Evolutionary conservation across 164 flowering plant genomes (phyloP).

Genomic region (Santalum album): DNA sequence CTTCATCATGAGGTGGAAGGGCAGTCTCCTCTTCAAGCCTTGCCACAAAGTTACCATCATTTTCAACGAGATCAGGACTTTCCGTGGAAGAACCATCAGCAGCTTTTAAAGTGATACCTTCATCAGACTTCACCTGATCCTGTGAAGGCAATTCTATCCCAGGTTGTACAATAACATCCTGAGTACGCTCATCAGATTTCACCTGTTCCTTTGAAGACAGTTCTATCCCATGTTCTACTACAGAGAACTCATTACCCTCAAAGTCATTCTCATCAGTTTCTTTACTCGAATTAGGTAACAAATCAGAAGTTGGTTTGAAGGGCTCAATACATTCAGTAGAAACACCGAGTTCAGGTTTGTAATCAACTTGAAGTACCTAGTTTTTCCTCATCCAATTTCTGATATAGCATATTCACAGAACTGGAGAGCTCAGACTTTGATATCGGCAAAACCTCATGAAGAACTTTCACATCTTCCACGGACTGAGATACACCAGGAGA

Average conservation of each 20-base stretch:
- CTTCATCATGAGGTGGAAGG: not conserved
- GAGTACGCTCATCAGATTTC: slow-evolving; percentile 18
- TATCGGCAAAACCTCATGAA: slow-evolving; percentile 64
- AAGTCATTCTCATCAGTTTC: slow-evolving; percentile 15
- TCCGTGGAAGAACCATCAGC: slow-evolving; percentile 9
- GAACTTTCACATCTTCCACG: slow-evolving; percentile 57
- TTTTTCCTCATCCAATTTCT: slow-evolving; percentile 43
- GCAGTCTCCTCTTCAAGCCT: not conserved
- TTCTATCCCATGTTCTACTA: slow-evolving; percentile 31
- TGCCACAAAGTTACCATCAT: not conserved
- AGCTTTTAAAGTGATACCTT: slow-evolving; percentile 9
- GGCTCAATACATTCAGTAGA: slow-evolving; percentile 13
- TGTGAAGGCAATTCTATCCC: slow-evolving; percentile 20
- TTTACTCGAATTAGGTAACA: slow-evolving; percentile 13
- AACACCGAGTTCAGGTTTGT: slow-evolving; percentile 18
- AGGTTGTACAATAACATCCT: slow-evolving; percentile 23
- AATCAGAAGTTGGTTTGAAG: slow-evolving; percentile 1
- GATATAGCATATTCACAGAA: slow-evolving; percentile 28
- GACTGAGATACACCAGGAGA: slow-evolving; percentile 28
- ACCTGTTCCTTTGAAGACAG: slow-evolving; percentile 15
- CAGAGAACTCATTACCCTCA: slow-evolving; percentile 28
- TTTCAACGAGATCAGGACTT: not conserved
- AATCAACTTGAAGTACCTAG: slow-evolving; percentile 19
- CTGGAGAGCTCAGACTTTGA: slow-evolving; percentile 37
- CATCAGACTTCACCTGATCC: slow-evolving; percentile 20